Evolutionary conservation across 495 filamentous ascomycete species (phyloP).

Genomic region (Talaromyces trachyspermus): DNA sequence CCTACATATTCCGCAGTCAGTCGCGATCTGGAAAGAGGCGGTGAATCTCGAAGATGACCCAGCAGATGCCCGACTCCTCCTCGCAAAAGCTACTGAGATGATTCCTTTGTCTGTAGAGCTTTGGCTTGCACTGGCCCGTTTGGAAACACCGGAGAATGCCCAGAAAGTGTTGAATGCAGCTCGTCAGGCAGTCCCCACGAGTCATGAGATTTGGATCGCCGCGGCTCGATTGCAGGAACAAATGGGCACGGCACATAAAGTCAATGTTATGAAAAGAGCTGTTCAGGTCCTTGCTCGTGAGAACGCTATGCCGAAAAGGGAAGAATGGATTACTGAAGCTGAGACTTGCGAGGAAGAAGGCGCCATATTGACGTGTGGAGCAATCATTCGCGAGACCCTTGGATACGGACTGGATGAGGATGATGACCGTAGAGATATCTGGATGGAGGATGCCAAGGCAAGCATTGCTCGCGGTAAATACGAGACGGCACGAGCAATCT

Average conservation of each 20-base stretch:
- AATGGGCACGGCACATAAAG: conserved; percentile 62
- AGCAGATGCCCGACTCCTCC: conserved; percentile 73
- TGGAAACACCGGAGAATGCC: conserved; percentile 83
- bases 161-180: conserved; percentile 93
- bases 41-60: conserved; percentile 90
- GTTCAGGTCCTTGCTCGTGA: conserved; percentile 84
- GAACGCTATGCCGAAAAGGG: conserved; percentile 90
- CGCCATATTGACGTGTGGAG: conserved; percentile 73
- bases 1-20: conserved; percentile 83
- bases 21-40: conserved; percentile 93
- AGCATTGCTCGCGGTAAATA: conserved; percentile 72
- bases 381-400: conserved; percentile 87
- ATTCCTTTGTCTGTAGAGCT: conserved; percentile 89
- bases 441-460: conserved; percentile 83
- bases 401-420: conserved; percentile 94
- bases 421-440: conserved; percentile 89
- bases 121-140: conserved; percentile 85
- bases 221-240: conserved; percentile 89
- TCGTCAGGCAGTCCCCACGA: conserved; percentile 84
- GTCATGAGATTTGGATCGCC: conserved; percentile 92
- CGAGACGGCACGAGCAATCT: conserved; percentile 87
- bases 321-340: conserved; percentile 94
- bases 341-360: conserved; percentile 93
- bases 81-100: conserved; percentile 89
- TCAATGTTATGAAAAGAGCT: conserved; percentile 91